Percentiles rank a stretch among this genome's conserved stretches.
These are phyloP conservation scores for Bryoerythrophyllum caledonicum DNA, from an alignment of 225 moss, liverwort and hornwort genomes.

Conservation along the genomic window DNA sequence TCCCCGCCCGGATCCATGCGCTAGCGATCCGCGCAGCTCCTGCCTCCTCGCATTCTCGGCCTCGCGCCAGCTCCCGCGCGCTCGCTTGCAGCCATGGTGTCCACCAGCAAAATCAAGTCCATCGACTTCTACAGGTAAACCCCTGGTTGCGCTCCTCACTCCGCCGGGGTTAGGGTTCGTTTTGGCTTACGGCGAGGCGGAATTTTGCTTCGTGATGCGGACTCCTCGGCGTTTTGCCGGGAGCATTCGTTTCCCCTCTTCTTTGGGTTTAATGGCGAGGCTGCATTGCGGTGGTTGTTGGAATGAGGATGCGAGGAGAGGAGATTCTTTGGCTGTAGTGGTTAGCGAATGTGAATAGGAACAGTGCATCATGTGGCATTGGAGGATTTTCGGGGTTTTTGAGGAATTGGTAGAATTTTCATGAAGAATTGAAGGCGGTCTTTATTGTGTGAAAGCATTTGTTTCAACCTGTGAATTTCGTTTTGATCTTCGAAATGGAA, in stretches of 20 bases:
- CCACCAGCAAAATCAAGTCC: conserved; percentile 76
- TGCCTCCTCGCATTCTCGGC: not conserved
- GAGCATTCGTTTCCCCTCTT: not conserved
- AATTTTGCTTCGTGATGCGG: not conserved
- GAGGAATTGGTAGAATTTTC: not conserved
- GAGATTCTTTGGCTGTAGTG: not conserved
- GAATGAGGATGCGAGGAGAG: not conserved
- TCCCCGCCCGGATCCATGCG: conserved; percentile 8
- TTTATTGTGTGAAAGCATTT: too few species aligned
- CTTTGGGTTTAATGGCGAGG: not conserved
- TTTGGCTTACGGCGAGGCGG: too few species aligned
- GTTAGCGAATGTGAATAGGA: conserved; percentile 1
- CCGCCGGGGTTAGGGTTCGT: conserved; percentile 3
- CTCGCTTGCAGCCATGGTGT: conserved; percentile 58
- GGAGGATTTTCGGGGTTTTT: not conserved
- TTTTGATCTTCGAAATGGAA: not conserved
- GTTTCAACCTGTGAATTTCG: not conserved
- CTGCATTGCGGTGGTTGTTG: conserved; percentile 1
- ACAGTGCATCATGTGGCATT: not conserved
- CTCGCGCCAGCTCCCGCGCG: too few species aligned
- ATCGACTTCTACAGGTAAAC: conserved; percentile 78
- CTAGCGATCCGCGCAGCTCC: not conserved
- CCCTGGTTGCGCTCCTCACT: not conserved
- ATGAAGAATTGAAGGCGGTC: not conserved
- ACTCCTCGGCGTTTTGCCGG: not conserved